These are phyloP conservation scores for Geosiphon pyriformis DNA, from an alignment of 192 early-diverging fungal species.

Conservation along the genomic window DNA sequence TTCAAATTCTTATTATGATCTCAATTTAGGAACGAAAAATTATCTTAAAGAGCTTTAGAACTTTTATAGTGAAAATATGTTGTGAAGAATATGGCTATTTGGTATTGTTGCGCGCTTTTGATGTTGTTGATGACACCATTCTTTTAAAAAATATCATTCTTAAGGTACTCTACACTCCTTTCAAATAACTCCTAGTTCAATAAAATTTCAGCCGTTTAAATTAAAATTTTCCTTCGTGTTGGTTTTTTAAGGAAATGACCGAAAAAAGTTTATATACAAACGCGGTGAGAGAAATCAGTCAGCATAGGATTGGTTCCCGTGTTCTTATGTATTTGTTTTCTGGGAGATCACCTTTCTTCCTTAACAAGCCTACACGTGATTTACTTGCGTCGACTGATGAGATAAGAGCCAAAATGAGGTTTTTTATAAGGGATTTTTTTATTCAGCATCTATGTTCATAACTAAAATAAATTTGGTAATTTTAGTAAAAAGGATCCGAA, in stretches of 20 bases:
- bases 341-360: slow-evolving; percentile 70
- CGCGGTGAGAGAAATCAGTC: slow-evolving; percentile 49
- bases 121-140: slow-evolving; percentile 92
- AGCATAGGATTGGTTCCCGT: slow-evolving; percentile 73
- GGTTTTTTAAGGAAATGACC: background rate
- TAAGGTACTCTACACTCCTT: slow-evolving; percentile 34
- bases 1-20: background rate
- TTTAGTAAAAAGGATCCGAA: slow-evolving; percentile 81
- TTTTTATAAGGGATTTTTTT: slow-evolving; percentile 3
- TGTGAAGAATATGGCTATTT: slow-evolving; percentile 86
- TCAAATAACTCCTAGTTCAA: background rate
- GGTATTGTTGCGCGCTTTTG: slow-evolving; percentile 76
- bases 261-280: no score
- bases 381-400: slow-evolving; percentile 63
- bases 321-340: slow-evolving; percentile 76
- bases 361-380: slow-evolving; percentile 63
- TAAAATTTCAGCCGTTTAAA: background rate
- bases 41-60: slow-evolving; percentile 82
- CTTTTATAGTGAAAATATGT: slow-evolving; percentile 72
- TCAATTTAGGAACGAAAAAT: slow-evolving; percentile 69
- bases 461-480: background rate
- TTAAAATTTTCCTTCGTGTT: background rate
- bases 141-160: slow-evolving; percentile 74
- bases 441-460: background rate
- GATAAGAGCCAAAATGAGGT: slow-evolving; percentile 58